Percentiles rank a stretch among this genome's conserved stretches.
phyloP scores from a whole-genome alignment of 2,329 filamentous ascomycete genomes.

The Fonsecaea monophora region DNA sequence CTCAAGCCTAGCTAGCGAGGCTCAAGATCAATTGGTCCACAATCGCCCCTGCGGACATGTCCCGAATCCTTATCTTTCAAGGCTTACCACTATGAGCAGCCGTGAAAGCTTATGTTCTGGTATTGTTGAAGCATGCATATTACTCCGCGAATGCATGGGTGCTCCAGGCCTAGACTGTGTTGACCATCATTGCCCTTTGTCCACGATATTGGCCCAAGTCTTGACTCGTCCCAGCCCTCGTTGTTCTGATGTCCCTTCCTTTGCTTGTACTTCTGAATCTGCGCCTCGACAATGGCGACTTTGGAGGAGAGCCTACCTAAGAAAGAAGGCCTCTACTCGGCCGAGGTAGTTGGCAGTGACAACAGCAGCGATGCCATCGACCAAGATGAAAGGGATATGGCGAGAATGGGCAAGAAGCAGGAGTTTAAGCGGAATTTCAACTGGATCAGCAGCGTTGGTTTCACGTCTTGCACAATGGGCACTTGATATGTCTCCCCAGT shows the following conservation, averaged over 20 bases:
- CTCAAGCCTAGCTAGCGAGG: background rate
- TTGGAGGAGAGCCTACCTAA: background rate
- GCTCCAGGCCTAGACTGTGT: background rate
- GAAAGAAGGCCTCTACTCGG: conserved; percentile 6
- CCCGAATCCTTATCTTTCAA: conserved; percentile 5
- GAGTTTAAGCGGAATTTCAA: conserved; percentile 26
- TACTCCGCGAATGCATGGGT: background rate
- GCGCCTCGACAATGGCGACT: background rate
- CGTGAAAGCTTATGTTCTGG: background rate
- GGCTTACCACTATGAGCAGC: conserved; percentile 2
- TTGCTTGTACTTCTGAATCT: background rate
- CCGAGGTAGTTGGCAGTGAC: conserved; percentile 4
- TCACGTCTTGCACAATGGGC: conserved; percentile 25
- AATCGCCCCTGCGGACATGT: conserved; percentile 1
- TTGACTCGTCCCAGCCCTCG: background rate
- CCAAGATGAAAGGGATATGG: conserved; percentile 22
- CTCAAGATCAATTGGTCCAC: conserved; percentile 1
- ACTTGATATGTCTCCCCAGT: conserved; percentile 17
- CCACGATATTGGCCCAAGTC: background rate
- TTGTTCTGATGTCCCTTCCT: background rate
- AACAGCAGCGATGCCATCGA: conserved; percentile 7
- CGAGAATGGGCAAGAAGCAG: conserved; percentile 25
- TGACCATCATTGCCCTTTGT: background rate
- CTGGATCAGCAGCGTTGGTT: conserved; percentile 25
- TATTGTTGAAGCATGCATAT: background rate